Base-by-base conservation (phyloP, 2,329 filamentous ascomycete species). In the Daldinia sp. region DNA sequence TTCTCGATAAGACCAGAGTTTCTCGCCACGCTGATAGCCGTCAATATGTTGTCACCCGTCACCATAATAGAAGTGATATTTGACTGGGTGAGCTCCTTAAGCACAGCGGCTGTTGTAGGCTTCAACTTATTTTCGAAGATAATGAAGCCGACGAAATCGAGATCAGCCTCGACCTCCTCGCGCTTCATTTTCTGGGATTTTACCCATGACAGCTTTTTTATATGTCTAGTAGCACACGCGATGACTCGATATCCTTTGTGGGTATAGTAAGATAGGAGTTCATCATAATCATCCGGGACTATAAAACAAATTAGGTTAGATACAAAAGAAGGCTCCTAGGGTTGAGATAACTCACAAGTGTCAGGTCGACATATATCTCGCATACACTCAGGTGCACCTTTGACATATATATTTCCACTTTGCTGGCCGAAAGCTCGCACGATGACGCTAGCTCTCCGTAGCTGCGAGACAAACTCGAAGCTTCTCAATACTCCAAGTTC, bases 51-150 rank as follows among this genome's bases (percentile, higher is more conserved):
- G 83, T 99, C 96, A 33, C 96, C 96, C 0, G 96, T 99, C 70
- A 97, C 97, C 96, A 99, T 99, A 58, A 97, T 90, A 30, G 92
- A 91, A 39, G 93, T 89, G 72, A 99, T 97, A 63, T 92, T 92
- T 6, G 97, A 95, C 59, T 91, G 85, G 35, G 89, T 86, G 2
- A 99, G 86, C 80, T 98, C 94, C 63, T 92, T 87, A 28, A 99
- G 88, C 37, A 98, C 92, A 1, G 86, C 87, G 1, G 92, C 87
- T 0, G 95, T 98, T 20, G 89, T 94, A 1, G 93, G 90, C 79
- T 99, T 99, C 68, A 99, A 83, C 81, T 99, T 99, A 82, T 99
- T 99, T 81, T 99, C 96, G 74, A 99, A 99, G 60, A 99, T 91
- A 77, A 99, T 98, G 81, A 99, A 99, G 4, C 96, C 96, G 39